A percentile compares a stretch with the other conserved stretches of the same genome.
phyloP scores from a whole-genome alignment of 140 eudicot genomes.

The Stevia rebaudiana region DNA sequence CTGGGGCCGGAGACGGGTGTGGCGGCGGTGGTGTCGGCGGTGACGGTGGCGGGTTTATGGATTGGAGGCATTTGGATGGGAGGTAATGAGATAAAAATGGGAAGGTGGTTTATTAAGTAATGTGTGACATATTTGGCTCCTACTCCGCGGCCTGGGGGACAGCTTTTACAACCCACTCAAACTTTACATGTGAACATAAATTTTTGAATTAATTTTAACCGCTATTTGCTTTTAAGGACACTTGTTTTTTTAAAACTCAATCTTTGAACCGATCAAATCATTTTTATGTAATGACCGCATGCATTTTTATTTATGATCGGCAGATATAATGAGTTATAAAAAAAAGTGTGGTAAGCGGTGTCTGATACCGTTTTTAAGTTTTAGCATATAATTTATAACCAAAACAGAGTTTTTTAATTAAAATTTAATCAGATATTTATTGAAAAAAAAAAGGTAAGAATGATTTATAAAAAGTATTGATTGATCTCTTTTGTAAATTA shows the following conservation, averaged over 20 bases:
- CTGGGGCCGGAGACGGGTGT: constrained; percentile 14
- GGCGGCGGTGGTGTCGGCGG: constrained; percentile 10
- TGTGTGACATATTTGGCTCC: constrained; percentile 33
- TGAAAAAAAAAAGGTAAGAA: no score
- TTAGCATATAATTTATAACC: no score
- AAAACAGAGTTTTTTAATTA: no score
- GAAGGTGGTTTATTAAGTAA: constrained; percentile 16
- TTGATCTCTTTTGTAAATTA: neutral
- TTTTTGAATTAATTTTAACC: neutral
- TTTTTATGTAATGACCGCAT: no score
- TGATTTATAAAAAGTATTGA: neutral
- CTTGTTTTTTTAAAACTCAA: neutral
- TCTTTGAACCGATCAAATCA: neutral
- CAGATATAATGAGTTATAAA: no score
- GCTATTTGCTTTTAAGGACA: constrained; percentile 7
- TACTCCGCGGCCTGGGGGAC: constrained; percentile 33
- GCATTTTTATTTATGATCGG: neutral
- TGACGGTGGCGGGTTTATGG: constrained; percentile 11
- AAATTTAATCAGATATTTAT: no score
- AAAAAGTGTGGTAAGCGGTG: no score
- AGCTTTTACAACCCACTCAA: constrained; percentile 27
- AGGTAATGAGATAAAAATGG: constrained; percentile 14
- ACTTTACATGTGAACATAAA: constrained; percentile 21
- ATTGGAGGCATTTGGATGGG: constrained; percentile 14
- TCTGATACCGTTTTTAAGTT: no score